Evolutionary conservation across 257 asterid genomes (phyloP), one percentile per base, ranked within the genome.

Genomic region (Cordia subcordata): DNA sequence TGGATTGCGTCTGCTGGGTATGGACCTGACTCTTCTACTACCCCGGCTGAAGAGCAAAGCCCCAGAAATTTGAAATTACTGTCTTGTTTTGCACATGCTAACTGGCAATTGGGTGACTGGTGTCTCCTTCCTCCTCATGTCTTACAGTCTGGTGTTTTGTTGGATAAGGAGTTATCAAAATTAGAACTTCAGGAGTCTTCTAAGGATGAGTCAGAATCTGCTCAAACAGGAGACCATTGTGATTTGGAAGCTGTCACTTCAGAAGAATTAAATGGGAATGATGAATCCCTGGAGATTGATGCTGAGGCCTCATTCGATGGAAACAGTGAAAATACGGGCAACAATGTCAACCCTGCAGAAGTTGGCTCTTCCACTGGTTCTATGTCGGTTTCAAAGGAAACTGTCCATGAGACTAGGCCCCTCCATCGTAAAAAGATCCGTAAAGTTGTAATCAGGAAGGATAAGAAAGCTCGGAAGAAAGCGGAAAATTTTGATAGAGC

Each of bases 1-100:
- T 94, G 99, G 99, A 87, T 94, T 73, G 96, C 97, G 52, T 94
- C 99, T 67, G 97, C 99, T 62, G 96, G 96, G 22, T 87, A 85
- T 79, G 99, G 96, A 23, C 81, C 95, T 12, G 81, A 94, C 66
- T 82, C 85, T 59, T 84, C 88, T 63, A 80, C 74, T 49, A 72
- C 90, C 53, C 99, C 99, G 15, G 89, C 90, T 14, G 96, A 85
- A 73, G 97, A 90, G 77, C 97, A 87, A 63, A 81, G 82, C 55
- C 95, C 97, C 40, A 87, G 77, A 73, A 83, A 90, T 68, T 82
- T 94, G 68, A 93, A 90, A 60, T 51, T 89, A 19, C 61, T 90
- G 67, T 89, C 97, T 62, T 94, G 97, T 77, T 94, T 94, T 70
- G 77, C 85, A 5, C 96, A 89, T 82, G 82, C 96, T 62, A 85